Evolutionary conservation across 208 protist genomes (phyloP).

Genomic region (Jaenimonas drosophilae): DNA sequence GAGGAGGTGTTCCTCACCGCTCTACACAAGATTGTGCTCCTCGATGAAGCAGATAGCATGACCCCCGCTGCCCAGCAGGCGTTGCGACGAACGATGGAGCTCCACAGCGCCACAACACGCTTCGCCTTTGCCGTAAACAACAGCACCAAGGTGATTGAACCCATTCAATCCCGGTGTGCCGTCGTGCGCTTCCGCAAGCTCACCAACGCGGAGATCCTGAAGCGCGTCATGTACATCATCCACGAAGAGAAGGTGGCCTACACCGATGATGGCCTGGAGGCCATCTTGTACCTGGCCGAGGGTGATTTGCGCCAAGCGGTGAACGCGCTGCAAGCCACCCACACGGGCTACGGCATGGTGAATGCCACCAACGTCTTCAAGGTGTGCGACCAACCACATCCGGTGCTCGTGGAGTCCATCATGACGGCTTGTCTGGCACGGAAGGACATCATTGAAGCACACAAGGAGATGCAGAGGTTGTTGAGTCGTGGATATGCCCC

Average conservation of each 20-base stretch:
- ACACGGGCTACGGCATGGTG: slow-evolving; percentile 92
- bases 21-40: slow-evolving; percentile 98
- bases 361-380: slow-evolving; percentile 98
- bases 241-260: slow-evolving; percentile 85
- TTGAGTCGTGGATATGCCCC: slow-evolving; percentile 91
- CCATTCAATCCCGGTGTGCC: slow-evolving; percentile 96
- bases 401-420: slow-evolving; percentile 90
- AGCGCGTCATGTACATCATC: slow-evolving; percentile 88
- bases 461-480: slow-evolving; percentile 77
- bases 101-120: slow-evolving; percentile 95
- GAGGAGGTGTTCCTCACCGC: slow-evolving; percentile 13
- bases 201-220: slow-evolving; percentile 88
- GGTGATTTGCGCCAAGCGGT: slow-evolving; percentile 96
- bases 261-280: slow-evolving; percentile 94
- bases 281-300: slow-evolving; percentile 96
- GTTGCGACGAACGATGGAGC: slow-evolving; percentile 97
- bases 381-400: slow-evolving; percentile 98
- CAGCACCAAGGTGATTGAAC: slow-evolving; percentile 99
- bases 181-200: slow-evolving; percentile 82
- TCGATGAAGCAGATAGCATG: slow-evolving; percentile 99
- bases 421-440: slow-evolving; percentile 74
- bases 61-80: slow-evolving; percentile 97
- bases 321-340: slow-evolving; percentile 97
- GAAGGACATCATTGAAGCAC: slow-evolving; percentile 54
- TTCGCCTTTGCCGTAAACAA: slow-evolving; percentile 99